A percentile compares a stretch with the other conserved stretches of the same genome.
These are phyloP conservation scores for Trametes coccinea DNA, from an alignment of 768 basidiomycete species.

Conservation along the genomic window DNA sequence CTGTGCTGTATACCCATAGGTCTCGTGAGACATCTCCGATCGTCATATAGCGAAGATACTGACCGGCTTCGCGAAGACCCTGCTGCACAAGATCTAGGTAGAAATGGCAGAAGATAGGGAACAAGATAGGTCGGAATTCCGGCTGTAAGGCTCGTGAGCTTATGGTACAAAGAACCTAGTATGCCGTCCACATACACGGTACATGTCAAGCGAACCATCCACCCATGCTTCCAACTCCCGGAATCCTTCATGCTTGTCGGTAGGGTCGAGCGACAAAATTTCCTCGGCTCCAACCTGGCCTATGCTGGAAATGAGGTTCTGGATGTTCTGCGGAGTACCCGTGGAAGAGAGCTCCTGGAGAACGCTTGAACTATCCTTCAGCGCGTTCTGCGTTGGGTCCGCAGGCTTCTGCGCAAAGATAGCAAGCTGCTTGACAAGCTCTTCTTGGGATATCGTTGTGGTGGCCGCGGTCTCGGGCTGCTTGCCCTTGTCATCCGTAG, in stretches of 20 bases:
- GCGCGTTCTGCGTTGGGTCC: slow-evolving; percentile 65
- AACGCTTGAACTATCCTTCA: slow-evolving; percentile 66
- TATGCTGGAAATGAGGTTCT: slow-evolving; percentile 74
- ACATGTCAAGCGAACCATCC: slow-evolving; percentile 89
- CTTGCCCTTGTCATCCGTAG: slow-evolving; percentile 39
- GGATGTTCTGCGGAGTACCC: slow-evolving; percentile 71
- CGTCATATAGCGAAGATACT: not conserved
- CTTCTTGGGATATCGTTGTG: slow-evolving; percentile 45
- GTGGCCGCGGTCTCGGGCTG: slow-evolving; percentile 25
- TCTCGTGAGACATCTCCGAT: not conserved
- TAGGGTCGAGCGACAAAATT: slow-evolving; percentile 76
- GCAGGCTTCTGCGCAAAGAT: slow-evolving; percentile 71
- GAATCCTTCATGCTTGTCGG: slow-evolving; percentile 84
- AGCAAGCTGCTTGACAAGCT: slow-evolving; percentile 56
- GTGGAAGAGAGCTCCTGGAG: slow-evolving; percentile 67
- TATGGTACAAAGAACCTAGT: not conserved
- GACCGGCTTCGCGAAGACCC: slow-evolving; percentile 86
- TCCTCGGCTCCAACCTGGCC: slow-evolving; percentile 83
- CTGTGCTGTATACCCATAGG: slow-evolving; percentile 48
- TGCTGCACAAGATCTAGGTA: slow-evolving; percentile 92
- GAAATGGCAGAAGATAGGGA: slow-evolving; percentile 97
- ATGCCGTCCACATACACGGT: slow-evolving; percentile 54
- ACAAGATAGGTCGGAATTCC: slow-evolving; percentile 90
- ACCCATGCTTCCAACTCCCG: slow-evolving; percentile 87
- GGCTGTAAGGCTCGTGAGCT: slow-evolving; percentile 51